Base-by-base conservation (phyloP, 2,329 filamentous ascomycete genomes). In the Arachnomyces sp. region DNA sequence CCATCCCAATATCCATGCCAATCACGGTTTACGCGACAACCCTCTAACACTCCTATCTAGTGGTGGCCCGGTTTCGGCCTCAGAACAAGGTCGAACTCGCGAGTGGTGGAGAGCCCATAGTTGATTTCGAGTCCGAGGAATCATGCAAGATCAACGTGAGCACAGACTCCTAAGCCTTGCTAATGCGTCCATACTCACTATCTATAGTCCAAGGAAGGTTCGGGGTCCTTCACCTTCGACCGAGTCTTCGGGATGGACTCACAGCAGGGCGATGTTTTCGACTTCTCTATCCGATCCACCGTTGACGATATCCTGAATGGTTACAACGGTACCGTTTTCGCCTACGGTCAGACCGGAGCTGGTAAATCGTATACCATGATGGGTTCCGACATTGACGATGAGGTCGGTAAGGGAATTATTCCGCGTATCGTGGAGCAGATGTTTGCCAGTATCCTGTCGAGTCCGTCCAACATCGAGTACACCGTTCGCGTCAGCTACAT, bases 311-410 rank as follows among this genome's bases (percentile, higher is more conserved):
- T 98, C 52, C 76, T 98, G 50, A 94, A 96, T 67, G 92, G 92
- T 50, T 98, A 98, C 77, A 98, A 98, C 70, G 92, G 90, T 60
- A 96, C 90, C 11, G 90, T 98, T 52, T 96, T 98, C 57, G 92
- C 92, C 48, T 98, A 98, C 63, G 92, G 92, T 50, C 92, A 96
- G 73, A 98, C 92, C 1, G 92, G 92, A 64, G 89, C 90, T 9
- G 92, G 92, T 72, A 98, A 98, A 73, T 96, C 92, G 15, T 96
- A 94, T 63, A 96, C 92, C 39, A 98, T 98, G 92, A 94, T 93
- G 87, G 86, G 85, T 45, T 84, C 84, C 37, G 89, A 90, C 64
- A 95, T 98, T 67, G 87, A 93, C 58, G 86, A 95, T 64, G 80
- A 85, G 2, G 76, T 82, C 28, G 82, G 82, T 50, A 86, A 89